Evolutionary conservation across 495 filamentous ascomycete genomes (phyloP).

Genomic region (Glarea lozoyensis): DNA sequence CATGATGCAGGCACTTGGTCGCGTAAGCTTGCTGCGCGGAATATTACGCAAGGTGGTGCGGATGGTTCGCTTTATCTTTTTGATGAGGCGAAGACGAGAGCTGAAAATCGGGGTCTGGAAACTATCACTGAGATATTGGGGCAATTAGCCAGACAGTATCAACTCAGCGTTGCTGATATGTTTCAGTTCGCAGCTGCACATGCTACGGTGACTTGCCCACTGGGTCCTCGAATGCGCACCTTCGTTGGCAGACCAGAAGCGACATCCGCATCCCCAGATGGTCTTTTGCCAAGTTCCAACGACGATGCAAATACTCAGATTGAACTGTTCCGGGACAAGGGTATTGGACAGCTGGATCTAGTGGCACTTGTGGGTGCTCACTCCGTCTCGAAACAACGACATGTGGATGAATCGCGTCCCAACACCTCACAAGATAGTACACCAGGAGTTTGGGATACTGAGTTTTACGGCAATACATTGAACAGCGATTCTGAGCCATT

Average conservation of each 20-base stretch:
- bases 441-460: too few species aligned
- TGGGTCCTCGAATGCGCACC: conserved; percentile 24
- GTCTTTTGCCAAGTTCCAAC: conserved; percentile 23
- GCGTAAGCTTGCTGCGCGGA: conserved; percentile 8
- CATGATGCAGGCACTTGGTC: conserved; percentile 25
- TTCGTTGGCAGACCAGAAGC: conserved; percentile 30
- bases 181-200: conserved; percentile 22
- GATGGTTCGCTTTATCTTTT: conserved; percentile 22
- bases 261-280: conserved; percentile 21
- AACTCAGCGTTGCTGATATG: conserved; percentile 22
- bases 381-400: too few species aligned
- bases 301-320: neutral
- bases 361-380: too few species aligned
- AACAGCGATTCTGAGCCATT: too few species aligned
- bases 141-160: conserved; percentile 11
- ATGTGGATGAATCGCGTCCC: too few species aligned
- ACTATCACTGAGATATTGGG: conserved; percentile 6
- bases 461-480: too few species aligned
- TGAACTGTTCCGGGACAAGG: neutral
- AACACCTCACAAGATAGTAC: too few species aligned
- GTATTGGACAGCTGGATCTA: neutral
- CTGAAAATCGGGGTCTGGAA: conserved; percentile 19
- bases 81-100: conserved; percentile 13
- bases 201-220: conserved; percentile 21
- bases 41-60: conserved; percentile 13